Evolutionary conservation across 768 basidiomycete species (phyloP), one percentile per base, ranked within the genome.

Genomic region (Punctularia strigosozonata): DNA sequence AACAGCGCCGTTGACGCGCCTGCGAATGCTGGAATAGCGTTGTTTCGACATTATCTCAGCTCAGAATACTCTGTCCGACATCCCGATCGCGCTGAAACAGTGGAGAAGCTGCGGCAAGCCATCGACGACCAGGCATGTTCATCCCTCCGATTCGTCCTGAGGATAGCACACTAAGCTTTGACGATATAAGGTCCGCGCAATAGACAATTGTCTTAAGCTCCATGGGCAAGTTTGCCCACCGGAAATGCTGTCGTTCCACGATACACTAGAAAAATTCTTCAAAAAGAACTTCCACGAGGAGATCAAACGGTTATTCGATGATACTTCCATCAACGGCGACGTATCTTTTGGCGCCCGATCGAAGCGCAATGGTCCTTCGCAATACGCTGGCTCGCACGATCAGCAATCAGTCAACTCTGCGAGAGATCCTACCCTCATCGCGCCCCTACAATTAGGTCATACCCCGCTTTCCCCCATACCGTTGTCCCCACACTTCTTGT

Each of bases 161-260:
- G 22, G 14, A 23, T n/a, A 26, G 7, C 20, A 20, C 35, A 45
- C 38, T 28, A 22, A 41, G 31, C 23, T n/a, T 31, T 20, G 31
- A 41, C 6, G 8, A n/a, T n/a, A n/a, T n/a, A n/a, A 89, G 77
- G 77, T 83, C 24, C 76, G 79, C 32, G 73, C 81, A 36, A 83
- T 97, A 36, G 83, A 90, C 45, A 75, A 73, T 38, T 91, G 88
- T 52, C 67, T 97, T 38, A 76, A 74, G 48, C 68, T 97, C 4
- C 91, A 98, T 53, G 78, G 77, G 2, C 69, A 76, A 32, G 61
- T 94, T 22, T 91, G 89, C 53, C 75, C 86, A 0, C 71, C 76
- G 10, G 89, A 91, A 55, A 94, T 95, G 71, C 62, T 82, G n/a
- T 73, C 78, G 4, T 97, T 97, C 71, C 92, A 98, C 53, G 79